Percentiles rank a stretch among this genome's conserved stretches.
Conservation (phyloP, 768 basidiomycete genomes). For the Rhizopogon sp. region DNA sequence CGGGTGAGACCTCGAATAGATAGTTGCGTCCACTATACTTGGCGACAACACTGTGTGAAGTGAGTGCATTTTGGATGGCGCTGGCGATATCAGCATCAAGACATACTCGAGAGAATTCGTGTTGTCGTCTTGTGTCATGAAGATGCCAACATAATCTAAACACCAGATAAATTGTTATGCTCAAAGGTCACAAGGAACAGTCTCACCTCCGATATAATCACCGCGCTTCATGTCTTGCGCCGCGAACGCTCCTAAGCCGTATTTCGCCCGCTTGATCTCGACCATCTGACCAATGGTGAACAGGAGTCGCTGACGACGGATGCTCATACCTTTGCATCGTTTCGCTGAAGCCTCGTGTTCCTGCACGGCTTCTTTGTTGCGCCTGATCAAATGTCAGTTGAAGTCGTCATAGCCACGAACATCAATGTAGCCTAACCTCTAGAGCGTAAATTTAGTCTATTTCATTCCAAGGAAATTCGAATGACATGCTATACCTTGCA, state of each 20-base stretch:
- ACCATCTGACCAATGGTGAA: slow-evolving; percentile 23
- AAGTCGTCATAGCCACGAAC: neutral
- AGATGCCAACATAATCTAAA: slow-evolving; percentile 39
- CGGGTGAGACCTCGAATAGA: slow-evolving; percentile 21
- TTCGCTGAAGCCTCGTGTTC: slow-evolving; percentile 25
- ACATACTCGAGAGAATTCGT: slow-evolving; percentile 8
- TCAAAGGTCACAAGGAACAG: neutral
- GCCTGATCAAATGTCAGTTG: slow-evolving; percentile 11
- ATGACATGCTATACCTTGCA: slow-evolving; percentile 29
- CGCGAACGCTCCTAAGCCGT: slow-evolving; percentile 47
- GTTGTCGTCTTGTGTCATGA: slow-evolving; percentile 16
- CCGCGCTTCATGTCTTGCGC: slow-evolving; percentile 12
- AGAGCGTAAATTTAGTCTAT: neutral
- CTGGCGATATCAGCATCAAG: neutral
- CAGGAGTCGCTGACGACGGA: neutral
- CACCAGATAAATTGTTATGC: neutral
- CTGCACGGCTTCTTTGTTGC: slow-evolving; percentile 13
- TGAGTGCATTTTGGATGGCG: neutral
- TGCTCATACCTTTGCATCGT: slow-evolving; percentile 14
- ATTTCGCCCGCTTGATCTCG: slow-evolving; percentile 27
- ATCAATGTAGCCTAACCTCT: slow-evolving; percentile 16
- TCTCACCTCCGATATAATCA: slow-evolving; percentile 30
- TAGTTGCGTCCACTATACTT: slow-evolving; percentile 27
- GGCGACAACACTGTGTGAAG: slow-evolving; percentile 7
- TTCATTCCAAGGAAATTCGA: neutral